Evolutionary conservation across 2,329 filamentous ascomycete genomes (phyloP), one percentile per base, ranked within the genome.

Genomic region (Scytalidium sp.): DNA sequence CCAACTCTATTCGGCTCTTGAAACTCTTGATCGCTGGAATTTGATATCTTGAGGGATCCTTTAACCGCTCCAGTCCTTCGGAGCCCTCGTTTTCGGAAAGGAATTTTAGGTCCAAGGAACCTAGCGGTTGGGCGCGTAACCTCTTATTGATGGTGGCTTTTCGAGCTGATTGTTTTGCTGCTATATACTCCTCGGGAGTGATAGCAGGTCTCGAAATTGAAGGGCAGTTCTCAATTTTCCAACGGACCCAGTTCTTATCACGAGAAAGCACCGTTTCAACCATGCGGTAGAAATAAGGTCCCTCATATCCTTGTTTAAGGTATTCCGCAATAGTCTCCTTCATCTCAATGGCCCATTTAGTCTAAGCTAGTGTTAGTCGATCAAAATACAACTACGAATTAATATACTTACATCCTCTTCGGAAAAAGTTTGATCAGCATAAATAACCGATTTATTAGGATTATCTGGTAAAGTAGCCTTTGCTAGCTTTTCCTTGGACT

Each of bases 161-260:
- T 55, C 80, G 78, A 3, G 85, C 85, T 42, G 80, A 75, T 23
- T 78, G 73, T 64, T 86, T 87, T 20, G 91, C 86, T 47, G 84
- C 79, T 36, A 84, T 69, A 65, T 91, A 93, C 43, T 86, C 80
- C 22, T 81, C 70, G 1, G 85, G 78, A 2, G 85, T 78, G 23
- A 97, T 79, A 10, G 89, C 75, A 19, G 87, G 81, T 52, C 83
- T 81, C 63, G 92, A 85, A 62, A 99, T 97, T 5, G 87, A 81
- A 20, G 90, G 90, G 66, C 94, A 99, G 58, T 86, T 90, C 66
- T 97, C 91, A 52, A 93, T 86, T 72, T 99, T 99, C 94, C 94
- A 99, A 55, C 91, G 87, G 41, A 95, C 91, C 95, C 95, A 99
- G 65, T 97, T 97, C 74, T 97, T 97, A 69, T 99, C 94, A 55